Base-by-base conservation (phyloP, 371 early-diverging fungal genomes). In the Apophysomyces trapeziformis region DNA sequence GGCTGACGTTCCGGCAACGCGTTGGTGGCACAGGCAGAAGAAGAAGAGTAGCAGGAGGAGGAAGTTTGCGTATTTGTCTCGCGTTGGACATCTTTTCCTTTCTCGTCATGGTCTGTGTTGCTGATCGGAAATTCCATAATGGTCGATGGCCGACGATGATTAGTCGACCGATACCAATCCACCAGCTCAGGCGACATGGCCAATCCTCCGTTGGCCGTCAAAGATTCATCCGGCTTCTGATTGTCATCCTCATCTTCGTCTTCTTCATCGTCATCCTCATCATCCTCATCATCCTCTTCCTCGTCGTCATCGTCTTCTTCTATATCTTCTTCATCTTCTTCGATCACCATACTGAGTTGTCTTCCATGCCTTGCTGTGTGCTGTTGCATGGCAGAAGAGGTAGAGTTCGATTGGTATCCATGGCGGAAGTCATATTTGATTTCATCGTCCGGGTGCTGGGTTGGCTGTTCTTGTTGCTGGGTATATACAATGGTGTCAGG, bases 171-270 rank as follows among this genome's bases (percentile, higher is more conserved):
- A 47, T 80, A 80, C 76, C 75, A 74, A 16, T 77, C 58, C 5
- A 80, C 57, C 9, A 80, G 46, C 39, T 73, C 77, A 5, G 75
- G 75, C 13, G 80, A 80, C 60, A 80, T 67, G 0, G 77, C 71
- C 36, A 71, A 59, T 14, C 65, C 62, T 58, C 46, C 47, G 1
- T 66, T 50, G 1, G 16, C 14, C 6, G 35, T 26, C 18, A n/a
- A 21, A 9, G 54, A 50, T 18, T 41, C 8, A 41, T 41, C 41
- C 41, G 54, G 32, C n/a, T 66, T 57, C 11, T 69, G 36, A 37
- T 66, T 54, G 18, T 62, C 64, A 21, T 56, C 38, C 5, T 50
- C 32, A 37, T 43, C 54, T 37, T 36, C 39, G 9, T 45, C 37
- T 6, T 58, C 35, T 11, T 45, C 26, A 38, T 38, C n/a, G 14